Percentiles rank a stretch among this genome's conserved stretches.
These are phyloP conservation scores for Lepidium didymum DNA, from an alignment of 345 rosid species.

Conservation along the genomic window DNA sequence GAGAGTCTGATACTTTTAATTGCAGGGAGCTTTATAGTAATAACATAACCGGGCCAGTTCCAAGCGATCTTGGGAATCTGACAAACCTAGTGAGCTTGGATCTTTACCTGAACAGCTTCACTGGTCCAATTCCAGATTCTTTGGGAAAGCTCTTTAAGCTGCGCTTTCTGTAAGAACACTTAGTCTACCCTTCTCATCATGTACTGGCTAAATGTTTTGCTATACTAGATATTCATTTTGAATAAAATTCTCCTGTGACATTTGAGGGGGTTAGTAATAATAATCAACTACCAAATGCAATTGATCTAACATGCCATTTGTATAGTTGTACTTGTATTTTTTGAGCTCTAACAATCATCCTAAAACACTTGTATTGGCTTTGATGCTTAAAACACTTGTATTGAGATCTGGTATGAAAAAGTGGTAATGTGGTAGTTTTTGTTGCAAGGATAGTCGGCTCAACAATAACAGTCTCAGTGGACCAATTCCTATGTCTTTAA, in stretches of 20 bases:
- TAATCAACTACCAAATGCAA: not conserved
- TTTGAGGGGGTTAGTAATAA: not conserved
- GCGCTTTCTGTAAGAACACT: constrained; percentile 75
- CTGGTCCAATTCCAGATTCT: constrained; percentile 77
- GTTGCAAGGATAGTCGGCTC: constrained; percentile 82
- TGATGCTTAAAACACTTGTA: not conserved
- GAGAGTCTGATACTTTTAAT: not conserved
- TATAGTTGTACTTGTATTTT: not conserved
- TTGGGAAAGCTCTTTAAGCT: constrained; percentile 79
- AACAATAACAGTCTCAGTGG: constrained; percentile 84
- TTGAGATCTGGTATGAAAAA: not conserved
- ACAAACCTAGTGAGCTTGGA: constrained; percentile 96
- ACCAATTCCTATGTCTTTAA: constrained; percentile 79
- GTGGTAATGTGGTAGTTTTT: constrained; percentile 14
- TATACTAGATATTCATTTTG: not conserved
- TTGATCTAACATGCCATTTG: not conserved
- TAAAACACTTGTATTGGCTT: not conserved
- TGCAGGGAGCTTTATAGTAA: constrained; percentile 95
- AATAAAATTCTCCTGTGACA: not conserved
- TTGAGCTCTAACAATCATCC: not conserved
- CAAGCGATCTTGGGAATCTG: constrained; percentile 88
- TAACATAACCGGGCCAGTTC: constrained; percentile 79
- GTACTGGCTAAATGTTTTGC: not conserved
- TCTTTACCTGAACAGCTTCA: constrained; percentile 83
- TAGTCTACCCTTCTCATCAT: not conserved